Evolutionary conservation across 306 rosid species (phyloP).

Genomic region (Quercus dentata): DNA sequence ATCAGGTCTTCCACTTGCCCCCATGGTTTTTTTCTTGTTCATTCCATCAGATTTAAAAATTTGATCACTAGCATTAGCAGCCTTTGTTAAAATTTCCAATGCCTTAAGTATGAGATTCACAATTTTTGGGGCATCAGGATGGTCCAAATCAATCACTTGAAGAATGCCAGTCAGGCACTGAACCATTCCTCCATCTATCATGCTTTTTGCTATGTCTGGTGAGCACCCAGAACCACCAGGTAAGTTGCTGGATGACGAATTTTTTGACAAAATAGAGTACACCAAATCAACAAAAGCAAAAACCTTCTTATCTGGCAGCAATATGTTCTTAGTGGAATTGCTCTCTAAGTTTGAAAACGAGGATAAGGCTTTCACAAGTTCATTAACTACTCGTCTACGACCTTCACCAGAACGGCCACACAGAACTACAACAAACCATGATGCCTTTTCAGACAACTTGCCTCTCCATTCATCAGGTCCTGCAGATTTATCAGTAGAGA

Average conservation of each 20-base stretch:
- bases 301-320: conserved; percentile 85
- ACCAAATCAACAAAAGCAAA: conserved; percentile 81
- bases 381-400: conserved; percentile 82
- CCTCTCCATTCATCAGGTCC: conserved; percentile 99
- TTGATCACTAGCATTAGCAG: conserved; percentile 93
- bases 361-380: conserved; percentile 73
- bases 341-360: conserved; percentile 62
- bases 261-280: conserved; percentile 83
- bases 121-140: conserved; percentile 93
- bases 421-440: conserved; percentile 86
- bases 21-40: conserved; percentile 64
- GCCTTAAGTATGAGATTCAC: conserved; percentile 86
- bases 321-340: conserved; percentile 50
- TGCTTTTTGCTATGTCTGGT: conserved; percentile 93
- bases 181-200: conserved; percentile 96
- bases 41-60: conserved; percentile 69
- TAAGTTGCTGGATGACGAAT: conserved; percentile 81
- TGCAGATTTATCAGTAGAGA: conserved; percentile 78
- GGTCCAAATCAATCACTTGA: conserved; percentile 94
- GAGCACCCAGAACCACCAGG: conserved; percentile 97
- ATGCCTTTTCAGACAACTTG: conserved; percentile 90
- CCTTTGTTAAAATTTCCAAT: conserved; percentile 87
- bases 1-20: conserved; percentile 60
- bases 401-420: conserved; percentile 98
- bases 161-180: conserved; percentile 77